Base-by-base conservation (phyloP, 768 basidiomycete species). In the Chalciporus sphaerocephalus region DNA sequence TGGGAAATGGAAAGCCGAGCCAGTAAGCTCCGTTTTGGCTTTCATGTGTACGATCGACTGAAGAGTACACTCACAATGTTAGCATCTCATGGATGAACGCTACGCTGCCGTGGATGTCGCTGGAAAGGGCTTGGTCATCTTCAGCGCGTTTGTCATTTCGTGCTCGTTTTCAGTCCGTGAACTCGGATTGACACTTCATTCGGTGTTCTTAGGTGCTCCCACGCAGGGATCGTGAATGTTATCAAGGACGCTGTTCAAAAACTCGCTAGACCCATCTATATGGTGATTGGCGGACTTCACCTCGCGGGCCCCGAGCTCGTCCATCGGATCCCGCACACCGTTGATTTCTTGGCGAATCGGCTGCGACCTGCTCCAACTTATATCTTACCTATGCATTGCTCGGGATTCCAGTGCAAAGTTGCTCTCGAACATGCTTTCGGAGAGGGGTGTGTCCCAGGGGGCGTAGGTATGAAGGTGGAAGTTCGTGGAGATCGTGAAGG, bases 191-290 rank as follows among this genome's bases (percentile, higher is more conserved):
- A 45, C 22, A 1, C 20, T 21, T 28, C 21, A 2, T 35, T 40
- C 13, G 38, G 16, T 15, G 23, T 38, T 15, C n/a, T 42, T 35
- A 80, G 78, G 22, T 83, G 81, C 52, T 82, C 81, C 6, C 89
- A 92, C 66, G 89, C 90, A 3, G 90, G 89, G 1, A 89, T 92
- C 44, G 82, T 87, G 35, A 92, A 92, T 51, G 90, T 93, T 21
- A 69, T 87, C 44, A 81, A 74, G 52, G 81, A 89, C 55, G 89
- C 85, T 1, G 66, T 85, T 6, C 59, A 64, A 16, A 77, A 60
- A 21, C 82, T 91, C 56, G 64, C 70, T 32, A 69, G 87, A 44
- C 90, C 89, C 0, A 71, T 92, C 35, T 76, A 90, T 58, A 90
- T 90, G 85, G 88, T 83, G 38, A 74, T 91, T 30, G 90, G 90